A percentile compares a stretch with the other conserved stretches of the same genome.
phyloP scores from a whole-genome alignment of 257 asterid genomes.

The Solanum phureja region DNA sequence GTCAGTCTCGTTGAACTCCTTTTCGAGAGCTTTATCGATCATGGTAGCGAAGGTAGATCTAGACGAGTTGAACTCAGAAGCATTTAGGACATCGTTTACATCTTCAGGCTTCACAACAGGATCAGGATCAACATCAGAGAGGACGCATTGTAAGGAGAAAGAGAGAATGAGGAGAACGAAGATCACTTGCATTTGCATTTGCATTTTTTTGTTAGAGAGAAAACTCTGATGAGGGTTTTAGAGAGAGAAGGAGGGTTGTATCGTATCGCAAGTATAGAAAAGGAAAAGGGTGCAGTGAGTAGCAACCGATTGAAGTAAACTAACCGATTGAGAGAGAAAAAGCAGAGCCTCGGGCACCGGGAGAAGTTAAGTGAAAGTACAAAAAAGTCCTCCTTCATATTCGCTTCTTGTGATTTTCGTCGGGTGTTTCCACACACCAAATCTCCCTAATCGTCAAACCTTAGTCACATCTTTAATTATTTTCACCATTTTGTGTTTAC shows the following conservation, averaged over 20 bases:
- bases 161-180: conserved; percentile 9
- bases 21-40: conserved; percentile 60
- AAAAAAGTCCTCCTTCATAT: background rate
- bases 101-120: conserved; percentile 17
- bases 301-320: background rate
- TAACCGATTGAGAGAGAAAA: background rate
- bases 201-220: conserved; percentile 6
- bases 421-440: background rate
- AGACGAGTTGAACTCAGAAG: conserved; percentile 16
- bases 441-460: background rate
- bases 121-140: conserved; percentile 38
- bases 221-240: background rate
- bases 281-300: background rate
- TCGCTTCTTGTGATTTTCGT: background rate
- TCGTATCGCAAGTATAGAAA: background rate
- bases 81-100: conserved; percentile 14
- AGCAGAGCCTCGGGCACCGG: background rate
- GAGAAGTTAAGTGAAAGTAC: conserved; percentile 7
- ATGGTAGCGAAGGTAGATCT: conserved; percentile 40
- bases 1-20: conserved; percentile 70
- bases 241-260: background rate
- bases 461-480: background rate
- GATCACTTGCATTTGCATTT: conserved; percentile 9
- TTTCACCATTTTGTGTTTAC: background rate
- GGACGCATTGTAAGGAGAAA: background rate